These are phyloP conservation scores for Trametes villosa DNA, from an alignment of 768 basidiomycete genomes.

Conservation along the genomic window DNA sequence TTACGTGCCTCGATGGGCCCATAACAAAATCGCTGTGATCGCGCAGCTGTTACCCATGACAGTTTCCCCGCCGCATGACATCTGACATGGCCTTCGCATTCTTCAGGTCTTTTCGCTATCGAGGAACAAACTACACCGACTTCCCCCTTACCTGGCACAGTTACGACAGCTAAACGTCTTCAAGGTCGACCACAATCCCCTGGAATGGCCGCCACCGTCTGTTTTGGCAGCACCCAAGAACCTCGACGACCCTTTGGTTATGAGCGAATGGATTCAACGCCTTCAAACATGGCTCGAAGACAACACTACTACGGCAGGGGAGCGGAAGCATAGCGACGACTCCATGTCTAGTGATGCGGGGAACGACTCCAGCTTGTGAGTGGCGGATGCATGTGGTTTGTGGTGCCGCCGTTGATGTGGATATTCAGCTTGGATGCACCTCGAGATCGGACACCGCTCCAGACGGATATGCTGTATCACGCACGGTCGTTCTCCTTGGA, in stretches of 20 bases:
- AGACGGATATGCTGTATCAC: constrained; percentile 18
- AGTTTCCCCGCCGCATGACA: constrained; percentile 21
- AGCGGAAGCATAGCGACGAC: constrained; percentile 49
- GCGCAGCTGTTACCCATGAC: not conserved
- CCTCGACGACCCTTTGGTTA: constrained; percentile 50
- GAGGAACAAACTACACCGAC: constrained; percentile 78
- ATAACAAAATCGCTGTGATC: not conserved
- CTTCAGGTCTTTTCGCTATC: constrained; percentile 82
- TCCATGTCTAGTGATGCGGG: constrained; percentile 50
- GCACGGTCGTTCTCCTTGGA: constrained; percentile 62
- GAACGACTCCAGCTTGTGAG: constrained; percentile 45
- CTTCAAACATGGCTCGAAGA: constrained; percentile 79
- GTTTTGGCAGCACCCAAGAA: constrained; percentile 52
- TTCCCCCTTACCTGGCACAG: constrained; percentile 78
- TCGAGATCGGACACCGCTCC: constrained; percentile 13
- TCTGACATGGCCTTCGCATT: not conserved
- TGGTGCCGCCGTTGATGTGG: not conserved
- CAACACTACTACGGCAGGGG: constrained; percentile 42
- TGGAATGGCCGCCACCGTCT: constrained; percentile 86
- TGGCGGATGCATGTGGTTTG: constrained; percentile 39
- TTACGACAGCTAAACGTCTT: constrained; percentile 78
- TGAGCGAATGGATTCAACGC: constrained; percentile 72
- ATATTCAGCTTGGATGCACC: constrained; percentile 5
- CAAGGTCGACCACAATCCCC: constrained; percentile 88
- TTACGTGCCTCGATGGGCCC: not conserved